phyloP scores from a whole-genome alignment of 495 filamentous ascomycete species.

The Penicillium bialowiezense region DNA sequence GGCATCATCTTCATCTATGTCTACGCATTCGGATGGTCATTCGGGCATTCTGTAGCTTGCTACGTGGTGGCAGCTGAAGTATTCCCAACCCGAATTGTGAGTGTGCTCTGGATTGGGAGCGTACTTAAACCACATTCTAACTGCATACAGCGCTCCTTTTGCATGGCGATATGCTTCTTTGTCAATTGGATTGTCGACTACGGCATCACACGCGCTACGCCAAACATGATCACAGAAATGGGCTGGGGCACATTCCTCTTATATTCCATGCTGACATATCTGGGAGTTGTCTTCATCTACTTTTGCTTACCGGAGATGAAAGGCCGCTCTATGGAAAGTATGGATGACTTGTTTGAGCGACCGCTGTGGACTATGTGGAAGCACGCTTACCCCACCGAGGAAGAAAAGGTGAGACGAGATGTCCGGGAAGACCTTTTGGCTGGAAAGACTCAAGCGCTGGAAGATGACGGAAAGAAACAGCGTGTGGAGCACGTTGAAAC shows the following conservation, averaged over 20 bases:
- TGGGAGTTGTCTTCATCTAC: slow-evolving; percentile 26
- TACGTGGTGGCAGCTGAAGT: slow-evolving; percentile 26
- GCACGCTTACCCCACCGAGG: slow-evolving; percentile 27
- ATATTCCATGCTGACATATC: slow-evolving; percentile 25
- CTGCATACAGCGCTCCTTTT: slow-evolving; percentile 15
- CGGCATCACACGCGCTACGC: slow-evolving; percentile 24
- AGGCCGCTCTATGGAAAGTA: slow-evolving; percentile 31
- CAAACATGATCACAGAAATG: slow-evolving; percentile 29
- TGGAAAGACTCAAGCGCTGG: slow-evolving; percentile 6
- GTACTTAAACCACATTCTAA: no score
- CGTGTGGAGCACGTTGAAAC: slow-evolving; percentile 16
- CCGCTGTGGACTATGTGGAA: slow-evolving; percentile 32
- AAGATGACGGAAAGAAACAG: slow-evolving; percentile 10
- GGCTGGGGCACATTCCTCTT: slow-evolving; percentile 28
- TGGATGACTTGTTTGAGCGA: slow-evolving; percentile 34
- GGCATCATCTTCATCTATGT: slow-evolving; percentile 66
- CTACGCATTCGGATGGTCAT: slow-evolving; percentile 49
- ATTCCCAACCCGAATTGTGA: slow-evolving; percentile 27
- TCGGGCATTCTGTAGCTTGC: slow-evolving; percentile 25
- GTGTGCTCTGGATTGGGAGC: no score
- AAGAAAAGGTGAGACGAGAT: slow-evolving; percentile 20
- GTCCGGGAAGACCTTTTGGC: slow-evolving; percentile 15
- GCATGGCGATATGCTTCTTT: slow-evolving; percentile 25
- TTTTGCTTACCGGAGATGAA: slow-evolving; percentile 33
- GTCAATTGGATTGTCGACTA: slow-evolving; percentile 26